phyloP scores from a whole-genome alignment of 306 rosid species.

The Sicyos edulis region DNA sequence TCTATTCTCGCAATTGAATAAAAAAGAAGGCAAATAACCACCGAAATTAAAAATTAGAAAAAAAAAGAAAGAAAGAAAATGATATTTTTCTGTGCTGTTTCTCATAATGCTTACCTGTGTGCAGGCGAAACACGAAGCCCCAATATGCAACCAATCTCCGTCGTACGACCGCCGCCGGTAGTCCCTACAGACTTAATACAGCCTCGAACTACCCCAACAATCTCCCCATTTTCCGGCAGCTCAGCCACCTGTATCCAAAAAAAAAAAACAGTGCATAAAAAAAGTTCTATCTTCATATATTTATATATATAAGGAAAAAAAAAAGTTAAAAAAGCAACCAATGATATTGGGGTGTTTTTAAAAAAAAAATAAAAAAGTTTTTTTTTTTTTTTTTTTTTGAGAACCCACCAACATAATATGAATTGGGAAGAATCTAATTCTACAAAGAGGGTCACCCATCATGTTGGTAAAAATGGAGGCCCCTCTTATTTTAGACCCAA shows the following conservation, averaged over 20 bases:
- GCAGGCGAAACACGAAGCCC: constrained; percentile 76
- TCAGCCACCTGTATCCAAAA: constrained; percentile 47
- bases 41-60: too few species aligned
- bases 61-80: too few species aligned
- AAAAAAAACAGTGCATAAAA: background rate
- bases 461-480: constrained; percentile 57
- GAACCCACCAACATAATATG: constrained; percentile 62
- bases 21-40: too few species aligned
- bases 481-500: constrained; percentile 51
- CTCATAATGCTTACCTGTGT: constrained; percentile 34
- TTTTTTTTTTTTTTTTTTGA: background rate
- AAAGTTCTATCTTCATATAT: background rate
- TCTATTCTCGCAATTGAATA: too few species aligned
- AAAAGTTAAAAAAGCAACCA: background rate
- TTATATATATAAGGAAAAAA: too few species aligned
- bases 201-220: constrained; percentile 72
- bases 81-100: too few species aligned
- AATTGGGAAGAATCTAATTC: constrained; percentile 68
- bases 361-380: background rate
- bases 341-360: background rate
- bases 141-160: constrained; percentile 56
- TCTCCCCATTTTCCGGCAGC: constrained; percentile 45
- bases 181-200: constrained; percentile 55
- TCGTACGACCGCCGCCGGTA: constrained; percentile 33
- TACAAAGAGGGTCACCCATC: constrained; percentile 63